These are phyloP conservation scores for Striga asiatica DNA, from an alignment of 257 asterid species.

Conservation along the genomic window DNA sequence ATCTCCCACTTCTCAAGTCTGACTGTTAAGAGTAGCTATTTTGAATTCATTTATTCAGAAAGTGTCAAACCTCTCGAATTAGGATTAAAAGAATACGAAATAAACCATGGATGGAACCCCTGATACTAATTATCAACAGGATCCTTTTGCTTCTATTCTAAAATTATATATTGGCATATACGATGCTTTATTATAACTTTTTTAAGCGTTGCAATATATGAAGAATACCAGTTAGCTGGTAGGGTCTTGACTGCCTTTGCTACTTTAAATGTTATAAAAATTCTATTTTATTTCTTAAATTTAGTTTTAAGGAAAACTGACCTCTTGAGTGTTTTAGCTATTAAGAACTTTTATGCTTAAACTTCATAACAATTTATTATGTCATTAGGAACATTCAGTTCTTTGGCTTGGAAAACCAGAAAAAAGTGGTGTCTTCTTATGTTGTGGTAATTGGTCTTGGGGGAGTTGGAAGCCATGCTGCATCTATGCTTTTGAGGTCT, in stretches of 20 bases:
- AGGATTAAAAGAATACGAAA: too few species aligned
- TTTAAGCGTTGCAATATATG: neutral
- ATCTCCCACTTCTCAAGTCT: too few species aligned
- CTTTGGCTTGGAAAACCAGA: constrained; percentile 75
- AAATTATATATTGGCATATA: too few species aligned
- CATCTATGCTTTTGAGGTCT: constrained; percentile 91
- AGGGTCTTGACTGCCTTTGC: neutral
- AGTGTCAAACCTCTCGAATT: too few species aligned
- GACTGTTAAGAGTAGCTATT: too few species aligned
- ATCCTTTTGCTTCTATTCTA: neutral
- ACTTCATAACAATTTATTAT: constrained; percentile 4
- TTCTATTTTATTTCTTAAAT: too few species aligned
- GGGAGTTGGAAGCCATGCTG: constrained; percentile 99
- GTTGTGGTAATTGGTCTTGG: constrained; percentile 97
- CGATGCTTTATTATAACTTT: neutral
- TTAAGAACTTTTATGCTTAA: constrained; percentile 2
- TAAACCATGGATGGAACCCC: too few species aligned
- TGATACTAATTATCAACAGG: neutral
- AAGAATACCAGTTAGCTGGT: neutral
- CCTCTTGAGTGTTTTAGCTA: too few species aligned
- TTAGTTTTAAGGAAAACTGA: too few species aligned
- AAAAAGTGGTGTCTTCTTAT: constrained; percentile 66
- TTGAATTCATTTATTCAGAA: too few species aligned
- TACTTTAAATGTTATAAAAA: neutral
- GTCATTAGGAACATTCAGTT: constrained; percentile 77